Conservation (phyloP, 495 filamentous ascomycete genomes). For the Trichocladium uniseriatum region DNA sequence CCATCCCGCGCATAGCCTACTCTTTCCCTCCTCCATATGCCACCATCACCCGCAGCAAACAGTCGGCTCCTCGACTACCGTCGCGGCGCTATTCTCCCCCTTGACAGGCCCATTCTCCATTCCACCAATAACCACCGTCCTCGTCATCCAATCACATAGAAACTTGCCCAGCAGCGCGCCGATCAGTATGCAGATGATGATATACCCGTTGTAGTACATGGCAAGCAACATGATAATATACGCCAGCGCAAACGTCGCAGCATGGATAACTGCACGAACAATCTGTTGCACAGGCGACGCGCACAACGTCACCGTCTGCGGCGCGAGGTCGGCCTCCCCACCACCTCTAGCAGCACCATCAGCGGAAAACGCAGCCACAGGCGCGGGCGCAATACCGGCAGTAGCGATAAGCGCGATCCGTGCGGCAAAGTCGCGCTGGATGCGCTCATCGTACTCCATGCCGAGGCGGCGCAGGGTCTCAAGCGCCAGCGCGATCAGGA, state of each 20-base stretch:
- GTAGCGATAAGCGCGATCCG: conserved; percentile 14
- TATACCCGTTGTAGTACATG: conserved; percentile 49
- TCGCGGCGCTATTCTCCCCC: conserved; percentile 1
- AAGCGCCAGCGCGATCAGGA: conserved; percentile 43
- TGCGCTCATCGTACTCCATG: conserved; percentile 45
- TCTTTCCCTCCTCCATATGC: background rate
- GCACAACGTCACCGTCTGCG: conserved; percentile 30
- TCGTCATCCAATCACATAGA: conserved; percentile 35
- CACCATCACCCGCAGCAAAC: conserved; percentile 27
- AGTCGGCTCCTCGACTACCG: conserved; percentile 22
- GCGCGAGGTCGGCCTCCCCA: background rate
- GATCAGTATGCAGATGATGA: conserved; percentile 49
- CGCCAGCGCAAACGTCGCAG: conserved; percentile 42
- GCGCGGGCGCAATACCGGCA: no score
- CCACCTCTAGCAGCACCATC: background rate
- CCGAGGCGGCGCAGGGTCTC: conserved; percentile 43
- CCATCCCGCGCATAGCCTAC: background rate
- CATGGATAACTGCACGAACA: conserved; percentile 40
- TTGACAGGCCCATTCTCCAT: conserved; percentile 1
- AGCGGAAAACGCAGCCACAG: background rate
- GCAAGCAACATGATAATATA: conserved; percentile 51
- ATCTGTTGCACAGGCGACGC: conserved; percentile 40
- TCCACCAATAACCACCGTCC: conserved; percentile 13
- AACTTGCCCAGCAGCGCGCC: conserved; percentile 42
- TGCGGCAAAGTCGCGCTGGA: conserved; percentile 32